Evolutionary conservation across 1,284 basidiomycete species (phyloP).

Genomic region (Neonothopanus nambi): DNA sequence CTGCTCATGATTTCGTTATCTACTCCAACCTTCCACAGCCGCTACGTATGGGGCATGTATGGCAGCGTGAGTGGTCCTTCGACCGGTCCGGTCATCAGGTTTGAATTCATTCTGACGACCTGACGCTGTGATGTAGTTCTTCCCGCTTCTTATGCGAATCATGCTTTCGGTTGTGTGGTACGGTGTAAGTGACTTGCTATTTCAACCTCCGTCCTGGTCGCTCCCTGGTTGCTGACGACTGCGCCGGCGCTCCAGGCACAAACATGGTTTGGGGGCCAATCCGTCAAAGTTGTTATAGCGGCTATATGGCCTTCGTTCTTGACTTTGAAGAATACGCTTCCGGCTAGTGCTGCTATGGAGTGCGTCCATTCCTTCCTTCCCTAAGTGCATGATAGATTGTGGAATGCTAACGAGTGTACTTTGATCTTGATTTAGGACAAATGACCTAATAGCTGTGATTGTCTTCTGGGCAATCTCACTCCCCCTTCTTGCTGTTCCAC

Average conservation of each 20-base stretch:
- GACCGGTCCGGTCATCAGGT: background rate
- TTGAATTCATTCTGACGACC: too few relatives aligned
- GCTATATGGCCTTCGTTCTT: slow-evolving; percentile 2
- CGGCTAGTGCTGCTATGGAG: background rate
- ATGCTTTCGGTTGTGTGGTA: slow-evolving; percentile 1
- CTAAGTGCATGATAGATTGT: too few relatives aligned
- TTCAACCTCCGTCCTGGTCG: too few relatives aligned
- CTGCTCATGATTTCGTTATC: background rate
- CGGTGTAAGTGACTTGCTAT: background rate
- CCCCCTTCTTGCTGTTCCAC: background rate
- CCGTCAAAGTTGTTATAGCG: background rate
- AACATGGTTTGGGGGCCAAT: slow-evolving; percentile 3
- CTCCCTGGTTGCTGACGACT: too few relatives aligned
- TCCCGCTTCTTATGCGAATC: slow-evolving; percentile 3
- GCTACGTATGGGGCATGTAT: slow-evolving; percentile 3
- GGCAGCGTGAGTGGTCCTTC: background rate
- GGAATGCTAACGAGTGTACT: too few relatives aligned
- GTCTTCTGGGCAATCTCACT: background rate
- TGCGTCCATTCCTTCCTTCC: too few relatives aligned
- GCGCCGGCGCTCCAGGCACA: background rate
- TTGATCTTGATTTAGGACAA: background rate
- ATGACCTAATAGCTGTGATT: background rate
- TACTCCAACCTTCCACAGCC: background rate
- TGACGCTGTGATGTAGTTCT: background rate
- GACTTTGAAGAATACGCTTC: slow-evolving; percentile 1